These are phyloP conservation scores for Triangularia verruculosa DNA, from an alignment of 2,329 filamentous ascomycete species.

Conservation along the genomic window DNA sequence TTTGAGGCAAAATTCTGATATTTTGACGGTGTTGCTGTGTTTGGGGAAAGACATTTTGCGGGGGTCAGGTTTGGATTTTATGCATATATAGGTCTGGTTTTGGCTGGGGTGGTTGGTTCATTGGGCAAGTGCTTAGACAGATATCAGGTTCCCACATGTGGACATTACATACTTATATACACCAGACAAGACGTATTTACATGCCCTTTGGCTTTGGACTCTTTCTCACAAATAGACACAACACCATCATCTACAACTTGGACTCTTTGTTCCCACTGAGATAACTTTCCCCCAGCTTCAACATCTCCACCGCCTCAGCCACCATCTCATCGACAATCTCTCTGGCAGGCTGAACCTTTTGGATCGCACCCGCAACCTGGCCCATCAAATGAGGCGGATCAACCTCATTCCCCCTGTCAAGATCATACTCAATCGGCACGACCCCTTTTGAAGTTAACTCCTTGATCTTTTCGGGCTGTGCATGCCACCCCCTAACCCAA, in stretches of 20 bases:
- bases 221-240: not conserved
- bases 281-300: slow-evolving; percentile 62
- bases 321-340: slow-evolving; percentile 94
- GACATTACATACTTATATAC: not conserved
- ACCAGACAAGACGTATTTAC: not conserved
- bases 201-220: not conserved
- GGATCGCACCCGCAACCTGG: slow-evolving; percentile 79
- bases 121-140: not conserved
- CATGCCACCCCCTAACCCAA: slow-evolving; percentile 80
- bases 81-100: not conserved
- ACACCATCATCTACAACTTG: slow-evolving; percentile 36
- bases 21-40: not conserved
- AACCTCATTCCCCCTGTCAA: slow-evolving; percentile 77
- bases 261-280: slow-evolving; percentile 40
- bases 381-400: slow-evolving; percentile 92
- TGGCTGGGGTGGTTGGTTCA: not conserved
- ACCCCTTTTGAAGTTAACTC: slow-evolving; percentile 72
- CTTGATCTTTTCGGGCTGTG: slow-evolving; percentile 68
- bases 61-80: not conserved
- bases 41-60: not conserved
- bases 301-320: slow-evolving; percentile 64
- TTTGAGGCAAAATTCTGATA: not conserved
- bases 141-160: not conserved
- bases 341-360: slow-evolving; percentile 73
- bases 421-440: slow-evolving; percentile 77